Conservation (phyloP, 2,329 filamentous ascomycete genomes). For the Paraphaeosphaeria minitans region DNA sequence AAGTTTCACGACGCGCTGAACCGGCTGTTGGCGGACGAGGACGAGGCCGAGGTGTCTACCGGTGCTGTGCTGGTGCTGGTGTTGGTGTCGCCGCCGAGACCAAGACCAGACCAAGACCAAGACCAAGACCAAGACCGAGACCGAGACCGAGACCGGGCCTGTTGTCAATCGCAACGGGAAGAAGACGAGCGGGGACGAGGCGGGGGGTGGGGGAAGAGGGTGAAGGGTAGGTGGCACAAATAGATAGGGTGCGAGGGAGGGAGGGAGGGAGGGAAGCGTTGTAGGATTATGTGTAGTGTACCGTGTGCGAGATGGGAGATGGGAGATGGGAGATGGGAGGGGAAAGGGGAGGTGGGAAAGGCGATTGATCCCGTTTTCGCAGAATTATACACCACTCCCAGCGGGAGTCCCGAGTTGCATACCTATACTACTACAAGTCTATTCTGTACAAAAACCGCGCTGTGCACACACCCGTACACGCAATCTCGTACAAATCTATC, state of each 20-base stretch:
- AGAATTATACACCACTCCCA: too few relatives aligned
- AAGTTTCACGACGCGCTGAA: conserved; percentile 65
- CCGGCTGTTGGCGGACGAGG: conserved; percentile 56
- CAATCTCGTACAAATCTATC: neutral
- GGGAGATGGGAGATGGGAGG: too few relatives aligned
- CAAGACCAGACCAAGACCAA: conserved; percentile 15
- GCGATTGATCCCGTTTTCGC: too few relatives aligned
- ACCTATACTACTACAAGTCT: too few relatives aligned
- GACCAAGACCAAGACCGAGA: too few relatives aligned
- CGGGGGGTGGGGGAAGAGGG: conserved; percentile 23
- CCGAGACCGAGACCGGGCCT: conserved; percentile 10
- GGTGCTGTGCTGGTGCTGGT: conserved; percentile 7
- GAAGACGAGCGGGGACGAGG: conserved; percentile 36
- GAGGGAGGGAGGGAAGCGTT: too few relatives aligned
- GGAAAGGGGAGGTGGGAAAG: too few relatives aligned
- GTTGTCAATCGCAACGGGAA: conserved; percentile 36
- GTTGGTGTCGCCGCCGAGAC: too few relatives aligned
- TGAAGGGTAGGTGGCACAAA: conserved; percentile 36
- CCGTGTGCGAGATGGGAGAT: too few relatives aligned
- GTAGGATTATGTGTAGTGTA: neutral
- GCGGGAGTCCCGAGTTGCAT: too few relatives aligned
- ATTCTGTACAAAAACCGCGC: neutral
- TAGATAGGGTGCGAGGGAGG: conserved; percentile 12
- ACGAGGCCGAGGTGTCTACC: conserved; percentile 22
- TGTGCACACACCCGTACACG: neutral